Base-by-base conservation (phyloP, 192 early-diverging fungal species). In the Umbelopsis isabellina region DNA sequence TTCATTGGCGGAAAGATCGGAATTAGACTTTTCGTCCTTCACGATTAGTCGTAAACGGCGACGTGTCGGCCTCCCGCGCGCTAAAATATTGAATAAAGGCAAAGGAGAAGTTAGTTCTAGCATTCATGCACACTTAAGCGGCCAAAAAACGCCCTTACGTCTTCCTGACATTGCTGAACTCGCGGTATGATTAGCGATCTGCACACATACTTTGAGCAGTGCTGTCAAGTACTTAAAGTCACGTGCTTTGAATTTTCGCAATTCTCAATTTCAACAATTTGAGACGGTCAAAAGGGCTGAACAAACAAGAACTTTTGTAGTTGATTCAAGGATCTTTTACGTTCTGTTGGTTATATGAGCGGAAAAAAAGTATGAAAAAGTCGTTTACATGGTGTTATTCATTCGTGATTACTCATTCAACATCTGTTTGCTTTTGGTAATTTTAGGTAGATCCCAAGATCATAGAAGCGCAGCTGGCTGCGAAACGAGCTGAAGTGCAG, bases 401-500 rank as follows among this genome's bases (percentile, higher is more conserved):
- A 27, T 53, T 18, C 37, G 27, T 35, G 13, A 35, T 61, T 3
- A 12, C 27, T 13, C 37, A 0, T 10, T 6, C 0, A 35, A 7
- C 25, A 33, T 35, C 21, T 25, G 0, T 25, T 12, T 61, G 30
- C 27, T 41, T 41, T 41, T 41, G 37, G 6, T 1, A 41, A 6
- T 6, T 41, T 41, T 41, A 41, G 37, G 37, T 41, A 41, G 37
- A 41, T 41, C 37, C 37, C 37, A 41, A 61, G 30, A 30, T 35
- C 27, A 61, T 61, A 25, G 55, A 61, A 16, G 55, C 55, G 55
- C 25, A 61, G 55, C 67, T 72, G 55, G 66, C 55, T 44, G 76
- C 76, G 9, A 90, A 89, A 81, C 74, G 85, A 23, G 83, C 83
- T 25, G 89, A 93, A 65, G 88, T 91, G 45, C 75, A 85, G 44